A percentile compares a stretch with the other conserved stretches of the same genome.
Evolutionary conservation across 768 basidiomycete species (phyloP).

Genomic region (Cystobasidiopsis lactophilus): DNA sequence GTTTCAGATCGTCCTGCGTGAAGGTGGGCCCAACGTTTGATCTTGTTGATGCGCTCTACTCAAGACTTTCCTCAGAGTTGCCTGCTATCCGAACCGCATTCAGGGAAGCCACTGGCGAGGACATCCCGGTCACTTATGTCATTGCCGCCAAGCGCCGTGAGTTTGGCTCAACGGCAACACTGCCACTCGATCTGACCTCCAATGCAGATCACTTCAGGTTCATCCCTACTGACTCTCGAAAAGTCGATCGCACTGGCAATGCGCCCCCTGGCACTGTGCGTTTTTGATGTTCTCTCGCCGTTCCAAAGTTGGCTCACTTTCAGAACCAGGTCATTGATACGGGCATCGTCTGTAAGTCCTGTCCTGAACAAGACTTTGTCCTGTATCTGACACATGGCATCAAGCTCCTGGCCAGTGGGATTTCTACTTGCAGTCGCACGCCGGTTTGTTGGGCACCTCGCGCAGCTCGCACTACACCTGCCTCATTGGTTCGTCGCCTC

Average conservation of each 20-base stretch:
- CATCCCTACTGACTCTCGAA: not conserved
- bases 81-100: not conserved
- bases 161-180: not conserved
- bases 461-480: constrained; percentile 11
- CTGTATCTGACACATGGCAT: too few species aligned
- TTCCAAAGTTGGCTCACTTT: too few species aligned
- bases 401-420: constrained; percentile 2
- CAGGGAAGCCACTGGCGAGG: not conserved
- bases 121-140: not conserved
- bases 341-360: not conserved
- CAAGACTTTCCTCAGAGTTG: too few species aligned
- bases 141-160: constrained; percentile 1
- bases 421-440: constrained; percentile 10
- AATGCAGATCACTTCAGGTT: constrained; percentile 1
- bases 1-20: constrained; percentile 5
- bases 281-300: too few species aligned
- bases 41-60: too few species aligned
- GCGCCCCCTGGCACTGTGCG: not conserved
- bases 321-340: too few species aligned
- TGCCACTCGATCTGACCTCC: not conserved
- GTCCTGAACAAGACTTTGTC: too few species aligned
- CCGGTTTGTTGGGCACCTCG: constrained; percentile 6
- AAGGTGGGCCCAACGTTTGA: too few species aligned
- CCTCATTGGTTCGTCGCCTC: not conserved
- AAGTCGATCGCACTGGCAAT: not conserved